phyloP scores from a whole-genome alignment of 2,329 filamentous ascomycete genomes.

The Trematosphaeria pertusa region DNA sequence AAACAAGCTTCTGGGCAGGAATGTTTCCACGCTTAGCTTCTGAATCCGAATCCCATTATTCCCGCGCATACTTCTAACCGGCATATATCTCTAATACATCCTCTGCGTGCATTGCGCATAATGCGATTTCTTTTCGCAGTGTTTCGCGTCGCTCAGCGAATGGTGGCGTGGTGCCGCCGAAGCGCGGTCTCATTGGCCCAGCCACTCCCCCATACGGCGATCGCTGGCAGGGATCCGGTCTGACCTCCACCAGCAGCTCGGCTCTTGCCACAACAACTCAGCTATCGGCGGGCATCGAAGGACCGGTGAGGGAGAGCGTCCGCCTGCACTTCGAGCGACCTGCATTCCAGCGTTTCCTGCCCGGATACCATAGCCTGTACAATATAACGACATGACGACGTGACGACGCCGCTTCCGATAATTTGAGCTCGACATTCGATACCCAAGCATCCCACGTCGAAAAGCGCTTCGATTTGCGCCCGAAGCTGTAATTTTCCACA shows the following conservation, averaged over 20 bases:
- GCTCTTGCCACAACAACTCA: slow-evolving; percentile 31
- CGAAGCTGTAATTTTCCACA: background rate
- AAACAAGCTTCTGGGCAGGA: slow-evolving; percentile 6
- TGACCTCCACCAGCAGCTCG: slow-evolving; percentile 15
- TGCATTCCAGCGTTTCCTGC: too few species aligned
- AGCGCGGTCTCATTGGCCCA: slow-evolving; percentile 18
- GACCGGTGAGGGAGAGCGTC: slow-evolving; percentile 9
- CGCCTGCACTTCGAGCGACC: slow-evolving; percentile 4
- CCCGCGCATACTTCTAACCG: too few species aligned
- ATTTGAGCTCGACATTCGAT: slow-evolving; percentile 14
- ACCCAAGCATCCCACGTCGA: slow-evolving; percentile 27
- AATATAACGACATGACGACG: slow-evolving; percentile 38
- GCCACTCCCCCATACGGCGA: slow-evolving; percentile 15
- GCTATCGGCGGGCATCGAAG: slow-evolving; percentile 24
- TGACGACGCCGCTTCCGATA: slow-evolving; percentile 27
- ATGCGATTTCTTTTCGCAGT: background rate
- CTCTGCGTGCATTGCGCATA: background rate
- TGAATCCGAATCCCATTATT: too few species aligned
- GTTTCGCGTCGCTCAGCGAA: background rate
- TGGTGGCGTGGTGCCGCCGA: background rate
- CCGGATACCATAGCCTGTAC: too few species aligned
- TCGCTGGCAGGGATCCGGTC: slow-evolving; percentile 6
- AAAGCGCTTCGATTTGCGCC: background rate
- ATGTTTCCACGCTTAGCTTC: background rate
- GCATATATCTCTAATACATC: too few species aligned